A percentile compares a stretch with the other conserved stretches of the same genome.
phyloP scores from a whole-genome alignment of 768 basidiomycete genomes.

The Lenzites betulinus region DNA sequence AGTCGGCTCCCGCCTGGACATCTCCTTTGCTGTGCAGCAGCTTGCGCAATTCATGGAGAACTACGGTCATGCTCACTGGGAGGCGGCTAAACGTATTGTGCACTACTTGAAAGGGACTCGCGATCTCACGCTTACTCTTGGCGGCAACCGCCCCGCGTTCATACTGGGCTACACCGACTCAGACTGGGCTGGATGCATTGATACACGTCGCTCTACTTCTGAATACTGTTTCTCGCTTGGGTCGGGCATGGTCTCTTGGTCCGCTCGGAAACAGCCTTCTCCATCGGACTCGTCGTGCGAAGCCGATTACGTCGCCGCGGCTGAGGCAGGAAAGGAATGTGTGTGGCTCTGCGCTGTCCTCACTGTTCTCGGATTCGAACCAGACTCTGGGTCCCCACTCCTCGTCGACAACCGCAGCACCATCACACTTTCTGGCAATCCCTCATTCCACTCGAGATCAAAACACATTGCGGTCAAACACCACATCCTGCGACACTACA shows the following conservation, averaged over 20 bases:
- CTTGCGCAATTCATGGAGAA: slow-evolving; percentile 23
- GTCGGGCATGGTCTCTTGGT: slow-evolving; percentile 30
- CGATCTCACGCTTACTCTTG: slow-evolving; percentile 11
- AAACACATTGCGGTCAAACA: slow-evolving; percentile 49
- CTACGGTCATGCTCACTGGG: slow-evolving; percentile 23
- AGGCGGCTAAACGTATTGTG: slow-evolving; percentile 27
- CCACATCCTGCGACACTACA: slow-evolving; percentile 36
- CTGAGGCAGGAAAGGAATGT: slow-evolving; percentile 30
- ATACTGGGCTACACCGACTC: slow-evolving; percentile 27
- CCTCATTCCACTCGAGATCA: slow-evolving; percentile 36
- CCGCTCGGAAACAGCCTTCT: slow-evolving; percentile 25
- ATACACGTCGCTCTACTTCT: slow-evolving; percentile 28
- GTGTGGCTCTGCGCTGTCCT: slow-evolving; percentile 32
- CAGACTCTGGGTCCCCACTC: slow-evolving; percentile 19
- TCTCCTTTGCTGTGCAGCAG: slow-evolving; percentile 23
- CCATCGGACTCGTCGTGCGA: slow-evolving; percentile 36
- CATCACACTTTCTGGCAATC: slow-evolving; percentile 37
- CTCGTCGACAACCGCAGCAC: slow-evolving; percentile 41
- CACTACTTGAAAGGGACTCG: slow-evolving; percentile 28
- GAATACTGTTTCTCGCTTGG: slow-evolving; percentile 30
- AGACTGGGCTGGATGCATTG: slow-evolving; percentile 28
- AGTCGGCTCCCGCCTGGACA: slow-evolving; percentile 19
- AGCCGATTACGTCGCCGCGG: slow-evolving; percentile 47
- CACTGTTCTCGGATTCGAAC: slow-evolving; percentile 22
- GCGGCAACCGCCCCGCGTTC: slow-evolving; percentile 5